Evolutionary conservation across 331 rosid species (phyloP), one percentile per base, ranked within the genome.

Genomic region (Pyrus hybrid): DNA sequence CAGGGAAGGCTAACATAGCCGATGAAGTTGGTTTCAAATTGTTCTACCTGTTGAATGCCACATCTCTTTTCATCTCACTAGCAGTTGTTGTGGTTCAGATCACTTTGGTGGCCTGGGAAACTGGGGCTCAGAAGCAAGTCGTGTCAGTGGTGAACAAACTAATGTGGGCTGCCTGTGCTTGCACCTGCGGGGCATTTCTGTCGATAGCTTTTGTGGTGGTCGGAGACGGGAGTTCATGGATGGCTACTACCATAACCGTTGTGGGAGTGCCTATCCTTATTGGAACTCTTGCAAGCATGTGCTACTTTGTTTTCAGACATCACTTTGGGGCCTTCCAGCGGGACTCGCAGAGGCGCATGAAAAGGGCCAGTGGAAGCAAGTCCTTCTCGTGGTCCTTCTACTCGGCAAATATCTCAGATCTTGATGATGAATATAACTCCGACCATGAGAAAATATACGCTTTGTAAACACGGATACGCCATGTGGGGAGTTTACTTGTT

Each of bases 51-150:
- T 71, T 95, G 80, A 95, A 95, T 66, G 87, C 97, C 16, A 89
- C 85, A 13, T 88, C 99, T 35, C 97, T 95, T 32, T 95, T 95
- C 82, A 92, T 95, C 70, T 95, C 99, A 51, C 91, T 92, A 11
- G 94, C 99, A 2, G 99, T 95, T 23, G 99, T 94, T 2, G 97
- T 95, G 69, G 97, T 95, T 80, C 99, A 95, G 78, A 95, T 95
- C 81, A 95, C 99, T 61, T 80, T 95, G 87, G 99, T 95, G 71
- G 97, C 99, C 3, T 95, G 99, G 99, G 97, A 95, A 84, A 95
- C 99, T 0, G 75, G 91, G 37, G 93, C 99, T 80, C 99, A 95
- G 83, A 87, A 81, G 88, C 96, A 87, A 91, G 85, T 95, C 7
- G 97, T 95, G 21, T 95, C 99, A 1, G 97, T 95, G 25, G 97